Conservation (phyloP, 2,329 filamentous ascomycete species). For the Cordyceps cicadae region DNA sequence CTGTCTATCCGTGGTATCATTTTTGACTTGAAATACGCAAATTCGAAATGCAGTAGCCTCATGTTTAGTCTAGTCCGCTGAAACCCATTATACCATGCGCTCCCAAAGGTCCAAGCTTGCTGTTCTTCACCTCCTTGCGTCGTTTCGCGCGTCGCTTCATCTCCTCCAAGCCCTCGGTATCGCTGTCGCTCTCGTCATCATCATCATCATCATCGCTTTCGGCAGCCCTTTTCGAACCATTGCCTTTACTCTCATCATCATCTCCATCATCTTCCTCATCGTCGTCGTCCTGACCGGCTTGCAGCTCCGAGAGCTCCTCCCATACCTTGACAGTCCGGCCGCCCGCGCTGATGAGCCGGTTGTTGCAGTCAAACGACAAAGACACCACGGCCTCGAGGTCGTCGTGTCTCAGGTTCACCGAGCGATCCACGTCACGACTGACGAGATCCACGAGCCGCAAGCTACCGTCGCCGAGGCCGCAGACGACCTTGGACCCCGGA, state of each 20-base stretch:
- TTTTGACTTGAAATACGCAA: background rate
- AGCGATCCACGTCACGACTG: conserved; percentile 60
- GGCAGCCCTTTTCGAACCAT: conserved; percentile 38
- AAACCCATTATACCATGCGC: conserved; percentile 45
- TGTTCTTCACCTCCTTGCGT: conserved; percentile 33
- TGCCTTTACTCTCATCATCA: conserved; percentile 26
- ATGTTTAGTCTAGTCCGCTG: conserved; percentile 34
- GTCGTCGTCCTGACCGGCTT: conserved; percentile 40
- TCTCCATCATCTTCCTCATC: conserved; percentile 34
- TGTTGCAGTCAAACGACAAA: conserved; percentile 74
- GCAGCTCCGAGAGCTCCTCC: conserved; percentile 63
- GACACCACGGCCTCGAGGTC: conserved; percentile 79
- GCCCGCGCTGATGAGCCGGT: conserved; percentile 82
- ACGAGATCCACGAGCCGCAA: conserved; percentile 71
- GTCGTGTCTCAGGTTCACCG: conserved; percentile 60
- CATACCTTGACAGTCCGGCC: conserved; percentile 84
- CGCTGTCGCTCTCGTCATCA: conserved; percentile 29
- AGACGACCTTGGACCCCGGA: conserved; percentile 64
- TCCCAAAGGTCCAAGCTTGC: conserved; percentile 40
- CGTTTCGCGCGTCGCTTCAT: conserved; percentile 39
- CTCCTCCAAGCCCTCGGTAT: conserved; percentile 25
- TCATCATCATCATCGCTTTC: conserved; percentile 39
- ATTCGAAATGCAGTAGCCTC: background rate
- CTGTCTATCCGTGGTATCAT: background rate
- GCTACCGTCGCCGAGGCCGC: conserved; percentile 73